Percentiles rank a stretch among this genome's conserved stretches.
Conservation (phyloP, 345 rosid species). For the Citropsis articulata region DNA sequence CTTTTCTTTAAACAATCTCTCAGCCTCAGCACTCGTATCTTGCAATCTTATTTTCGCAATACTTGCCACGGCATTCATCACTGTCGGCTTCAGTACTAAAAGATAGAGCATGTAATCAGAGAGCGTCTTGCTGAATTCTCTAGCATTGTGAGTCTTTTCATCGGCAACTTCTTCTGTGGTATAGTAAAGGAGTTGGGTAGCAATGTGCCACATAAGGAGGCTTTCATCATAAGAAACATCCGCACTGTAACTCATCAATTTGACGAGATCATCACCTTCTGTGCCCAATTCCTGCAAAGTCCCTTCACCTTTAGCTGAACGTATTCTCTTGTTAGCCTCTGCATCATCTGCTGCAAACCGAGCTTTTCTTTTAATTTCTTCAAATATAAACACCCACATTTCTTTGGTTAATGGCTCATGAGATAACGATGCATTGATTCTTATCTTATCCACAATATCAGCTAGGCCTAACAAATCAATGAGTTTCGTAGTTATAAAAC, state of each 20-base stretch:
- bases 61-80: slow-evolving; percentile 52
- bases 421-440: neutral
- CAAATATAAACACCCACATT: neutral
- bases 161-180: neutral
- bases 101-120: slow-evolving; percentile 68
- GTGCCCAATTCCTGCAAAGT: slow-evolving; percentile 26
- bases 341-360: neutral
- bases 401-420: neutral
- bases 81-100: slow-evolving; percentile 40
- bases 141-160: neutral
- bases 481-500: neutral
- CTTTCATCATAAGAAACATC: slow-evolving; percentile 34
- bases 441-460: neutral
- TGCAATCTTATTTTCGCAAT: slow-evolving; percentile 45
- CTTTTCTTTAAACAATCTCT: slow-evolving; percentile 34
- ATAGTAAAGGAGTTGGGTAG: slow-evolving; percentile 52
- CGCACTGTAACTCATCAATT: too few species aligned
- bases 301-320: slow-evolving; percentile 58
- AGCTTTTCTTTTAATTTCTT: neutral
- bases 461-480: neutral
- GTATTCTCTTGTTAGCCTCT: slow-evolving; percentile 26
- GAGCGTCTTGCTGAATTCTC: slow-evolving; percentile 40
- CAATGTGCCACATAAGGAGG: slow-evolving; percentile 54
- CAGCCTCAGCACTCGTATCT: slow-evolving; percentile 48
- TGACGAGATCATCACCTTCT: neutral